Conservation (phyloP, 1,284 basidiomycete species). For the Cutaneotrichosporon dermatis region DNA sequence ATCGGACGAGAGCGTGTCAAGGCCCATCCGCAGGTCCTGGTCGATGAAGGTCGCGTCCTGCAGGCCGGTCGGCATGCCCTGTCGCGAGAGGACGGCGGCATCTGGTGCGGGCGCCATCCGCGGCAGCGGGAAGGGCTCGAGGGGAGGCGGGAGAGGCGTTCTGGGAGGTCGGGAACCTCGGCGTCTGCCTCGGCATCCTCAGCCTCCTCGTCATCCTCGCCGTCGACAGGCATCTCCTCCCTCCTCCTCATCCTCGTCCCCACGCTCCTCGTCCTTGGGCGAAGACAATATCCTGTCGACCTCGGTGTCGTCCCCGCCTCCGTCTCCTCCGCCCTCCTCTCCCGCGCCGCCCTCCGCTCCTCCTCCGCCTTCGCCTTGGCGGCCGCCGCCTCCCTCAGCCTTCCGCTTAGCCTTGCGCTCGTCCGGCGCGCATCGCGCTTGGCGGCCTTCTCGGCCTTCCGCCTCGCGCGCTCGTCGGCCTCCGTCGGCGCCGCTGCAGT, state of each 20-base stretch:
- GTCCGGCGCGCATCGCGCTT: constrained; percentile 15
- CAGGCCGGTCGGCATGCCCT: constrained; percentile 71
- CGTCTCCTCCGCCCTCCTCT: neutral
- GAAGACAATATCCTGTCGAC: neutral
- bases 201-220: neutral
- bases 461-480: neutral
- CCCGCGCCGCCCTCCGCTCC: neutral
- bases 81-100: constrained; percentile 62
- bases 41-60: constrained; percentile 67
- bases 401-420: constrained; percentile 13
- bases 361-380: neutral
- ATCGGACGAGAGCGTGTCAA: no score
- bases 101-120: constrained; percentile 66
- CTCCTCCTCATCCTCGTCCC: no score
- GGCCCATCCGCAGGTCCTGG: constrained; percentile 51
- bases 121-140: constrained; percentile 63
- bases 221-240: no score
- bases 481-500: no score
- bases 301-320: neutral
- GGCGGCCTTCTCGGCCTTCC: constrained; percentile 18
- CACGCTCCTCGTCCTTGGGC: no score
- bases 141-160: constrained; percentile 32
- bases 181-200: constrained; percentile 22
- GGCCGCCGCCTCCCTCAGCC: constrained; percentile 10
- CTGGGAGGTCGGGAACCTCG: constrained; percentile 19